Base-by-base conservation (phyloP, 495 filamentous ascomycete species). In the Penicillium crystallinum region DNA sequence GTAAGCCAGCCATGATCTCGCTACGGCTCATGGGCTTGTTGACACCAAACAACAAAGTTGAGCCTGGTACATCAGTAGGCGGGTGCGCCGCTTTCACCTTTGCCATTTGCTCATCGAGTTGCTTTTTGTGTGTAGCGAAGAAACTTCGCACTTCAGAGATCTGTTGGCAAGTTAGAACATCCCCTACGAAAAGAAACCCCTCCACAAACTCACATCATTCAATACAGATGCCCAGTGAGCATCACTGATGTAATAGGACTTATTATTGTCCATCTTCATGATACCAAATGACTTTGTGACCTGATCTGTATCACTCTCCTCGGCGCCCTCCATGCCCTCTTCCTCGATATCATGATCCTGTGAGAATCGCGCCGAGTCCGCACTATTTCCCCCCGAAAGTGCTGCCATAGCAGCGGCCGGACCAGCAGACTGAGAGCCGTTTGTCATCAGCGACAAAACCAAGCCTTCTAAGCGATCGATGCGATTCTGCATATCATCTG, bases 401-500 rank as follows among this genome's bases (percentile, higher is more conserved):
- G 82, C 84, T 33, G 84, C 81, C 44, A 78, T 68, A 9, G 84
- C 81, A 14, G 77, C 89, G 8, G 83, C 71, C 1, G 79, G 82
- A 40, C 84, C 82, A 65, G 75, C 81, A 54, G 82, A 77, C 57
- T 80, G 77, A n/a, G 73, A 70, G 42, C 90, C 91, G 69, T 91
- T 91, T 57, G 91, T 92, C 93, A 99, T 97, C 69, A 99, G 74
- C 3, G 90, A 95, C 46, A 99, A 69, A 46, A 99, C 93, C 63
- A 99, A 74, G 46, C 91, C 88, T 80, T 99, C 93, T 58, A 99
- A 72, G 57, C 93, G 85, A 73, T 99, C 90, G 70, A 99, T 99
- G 65, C 93, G 87, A 63, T 91, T 95, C 72, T 99, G 93, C 93
- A 99, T 99, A 68, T 97, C 93, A 79, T 96, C 92, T 23, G 93